These are phyloP conservation scores for Hordeum pubiflorum DNA, from an alignment of 202 grass and related monocot genomes.

Conservation along the genomic window DNA sequence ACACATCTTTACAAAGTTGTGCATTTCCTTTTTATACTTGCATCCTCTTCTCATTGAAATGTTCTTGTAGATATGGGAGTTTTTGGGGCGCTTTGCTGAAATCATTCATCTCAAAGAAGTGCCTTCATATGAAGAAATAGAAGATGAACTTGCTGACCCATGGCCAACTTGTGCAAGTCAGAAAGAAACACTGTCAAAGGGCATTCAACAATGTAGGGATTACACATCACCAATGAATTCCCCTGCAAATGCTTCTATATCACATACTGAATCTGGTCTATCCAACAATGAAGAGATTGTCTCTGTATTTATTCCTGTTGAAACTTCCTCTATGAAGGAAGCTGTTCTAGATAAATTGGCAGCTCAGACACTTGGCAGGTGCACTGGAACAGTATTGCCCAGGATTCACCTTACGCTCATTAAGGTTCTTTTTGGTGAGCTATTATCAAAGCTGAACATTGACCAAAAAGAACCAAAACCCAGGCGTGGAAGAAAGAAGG, in stretches of 20 bases:
- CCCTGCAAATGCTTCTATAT: slow-evolving; percentile 40
- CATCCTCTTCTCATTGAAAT: slow-evolving; percentile 9
- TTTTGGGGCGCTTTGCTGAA: slow-evolving; percentile 71
- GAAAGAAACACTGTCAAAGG: slow-evolving; percentile 31
- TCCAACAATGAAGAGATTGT: slow-evolving; percentile 41
- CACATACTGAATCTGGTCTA: slow-evolving; percentile 38
- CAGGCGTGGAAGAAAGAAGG: slow-evolving; percentile 79
- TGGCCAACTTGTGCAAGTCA: slow-evolving; percentile 62
- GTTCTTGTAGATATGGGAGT: slow-evolving; percentile 79
- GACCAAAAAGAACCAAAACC: slow-evolving; percentile 83
- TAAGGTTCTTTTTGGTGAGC: slow-evolving; percentile 73
- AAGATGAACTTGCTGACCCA: slow-evolving; percentile 89
- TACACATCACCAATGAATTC: slow-evolving; percentile 36
- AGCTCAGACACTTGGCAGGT: slow-evolving; percentile 63
- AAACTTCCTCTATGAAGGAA: slow-evolving; percentile 56
- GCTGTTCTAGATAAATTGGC: slow-evolving; percentile 56
- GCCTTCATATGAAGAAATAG: slow-evolving; percentile 80
- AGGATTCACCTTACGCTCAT: slow-evolving; percentile 65
- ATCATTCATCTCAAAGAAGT: slow-evolving; percentile 64
- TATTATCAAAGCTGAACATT: slow-evolving; percentile 55
- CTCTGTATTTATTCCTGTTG: slow-evolving; percentile 58
- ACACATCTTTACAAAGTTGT: slow-evolving; percentile 19
- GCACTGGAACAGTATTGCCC: slow-evolving; percentile 61
- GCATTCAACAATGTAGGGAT: slow-evolving; percentile 37
- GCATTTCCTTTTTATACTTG: slow-evolving; percentile 27